Conservation (phyloP, 2,329 filamentous ascomycete genomes). For the Blastomyces silverae region DNA sequence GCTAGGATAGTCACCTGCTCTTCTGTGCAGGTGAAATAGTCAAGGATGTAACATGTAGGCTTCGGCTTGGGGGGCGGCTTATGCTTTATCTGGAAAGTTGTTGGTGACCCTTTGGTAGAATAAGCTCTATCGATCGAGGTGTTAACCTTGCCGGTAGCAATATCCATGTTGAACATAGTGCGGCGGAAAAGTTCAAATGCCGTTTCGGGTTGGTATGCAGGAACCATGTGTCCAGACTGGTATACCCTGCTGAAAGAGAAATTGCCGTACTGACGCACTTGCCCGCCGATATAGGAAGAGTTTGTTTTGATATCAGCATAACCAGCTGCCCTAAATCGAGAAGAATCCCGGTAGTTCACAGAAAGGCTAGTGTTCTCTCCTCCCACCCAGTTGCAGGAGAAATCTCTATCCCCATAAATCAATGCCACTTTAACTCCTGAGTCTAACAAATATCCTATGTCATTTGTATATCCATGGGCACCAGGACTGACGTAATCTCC, state of each 20-base stretch:
- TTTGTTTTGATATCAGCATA: conserved; percentile 36
- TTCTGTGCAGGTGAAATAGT: conserved; percentile 40
- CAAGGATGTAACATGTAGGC: conserved; percentile 30
- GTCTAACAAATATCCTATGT: conserved; percentile 48
- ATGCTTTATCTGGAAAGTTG: conserved; percentile 26
- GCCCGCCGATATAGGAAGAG: conserved; percentile 34
- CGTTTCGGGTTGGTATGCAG: conserved; percentile 51
- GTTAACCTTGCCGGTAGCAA: conserved; percentile 49
- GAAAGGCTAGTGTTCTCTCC: conserved; percentile 44
- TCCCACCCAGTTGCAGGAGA: conserved; percentile 47
- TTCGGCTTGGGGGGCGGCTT: conserved; percentile 10
- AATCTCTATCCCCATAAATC: conserved; percentile 55
- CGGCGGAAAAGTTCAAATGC: conserved; percentile 51
- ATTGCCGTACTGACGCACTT: conserved; percentile 37
- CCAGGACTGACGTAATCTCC: conserved; percentile 50
- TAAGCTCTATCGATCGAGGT: conserved; percentile 31
- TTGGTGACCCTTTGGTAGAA: background rate
- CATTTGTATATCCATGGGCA: conserved; percentile 27
- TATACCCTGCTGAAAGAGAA: conserved; percentile 41
- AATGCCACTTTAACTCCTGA: conserved; percentile 52
- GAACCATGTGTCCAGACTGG: conserved; percentile 34
- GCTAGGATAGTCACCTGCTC: conserved; percentile 40
- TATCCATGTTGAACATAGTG: conserved; percentile 46
- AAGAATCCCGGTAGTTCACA: conserved; percentile 38
- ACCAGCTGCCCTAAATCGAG: conserved; percentile 40